Evolutionary conservation across 2,329 filamentous ascomycete species (phyloP), one percentile per base, ranked within the genome.

Genomic region (Colletotrichum tropicale): DNA sequence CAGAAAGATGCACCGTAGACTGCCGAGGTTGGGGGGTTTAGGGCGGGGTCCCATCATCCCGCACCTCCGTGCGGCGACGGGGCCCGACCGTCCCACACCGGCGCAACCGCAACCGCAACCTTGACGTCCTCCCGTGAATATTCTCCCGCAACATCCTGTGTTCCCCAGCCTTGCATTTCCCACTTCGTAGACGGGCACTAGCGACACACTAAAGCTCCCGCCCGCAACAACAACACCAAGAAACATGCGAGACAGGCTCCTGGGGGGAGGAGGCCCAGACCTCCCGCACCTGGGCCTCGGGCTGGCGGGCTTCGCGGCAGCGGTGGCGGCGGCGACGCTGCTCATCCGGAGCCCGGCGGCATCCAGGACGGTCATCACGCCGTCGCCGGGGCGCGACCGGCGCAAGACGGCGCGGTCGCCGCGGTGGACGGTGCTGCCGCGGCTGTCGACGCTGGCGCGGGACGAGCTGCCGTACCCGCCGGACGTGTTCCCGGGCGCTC

Each of bases 401-500:
- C 62, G 64, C 56, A 75, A 75, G 58, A 75, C 73, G 30, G 73
- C 64, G 34, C 56, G 28, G n/a, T 77, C 78, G 15, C 73, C 72
- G 43, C 76, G 65, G 38, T 75, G 70, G 72, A 74, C 71, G 13
- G 60, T 72, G 24, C 30, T 76, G 34, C 70, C 70, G n/a, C 38
- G 43, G 12, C 64, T 72, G 43, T 71, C 71, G 55, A 67, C 68
- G 26, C 36, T 67, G 8, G 83, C 88, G 76, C 83, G 84, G 61
- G 81, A 82, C 48, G 79, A 81, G 26, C 82, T 89, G 8, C 89
- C 92, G 4, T 95, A 97, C 82, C 94, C 94, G 2, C 91, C 91
- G 5, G 89, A 95, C 82, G 89, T 90, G 18, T 88, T 96, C 16
- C 94, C 94, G 0, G 93, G 94, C 8, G 91, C 87, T 1, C 89